Evolutionary conservation across 2,329 filamentous ascomycete species (phyloP), one percentile per base, ranked within the genome.

Genomic region (Colletotrichum spinosum): DNA sequence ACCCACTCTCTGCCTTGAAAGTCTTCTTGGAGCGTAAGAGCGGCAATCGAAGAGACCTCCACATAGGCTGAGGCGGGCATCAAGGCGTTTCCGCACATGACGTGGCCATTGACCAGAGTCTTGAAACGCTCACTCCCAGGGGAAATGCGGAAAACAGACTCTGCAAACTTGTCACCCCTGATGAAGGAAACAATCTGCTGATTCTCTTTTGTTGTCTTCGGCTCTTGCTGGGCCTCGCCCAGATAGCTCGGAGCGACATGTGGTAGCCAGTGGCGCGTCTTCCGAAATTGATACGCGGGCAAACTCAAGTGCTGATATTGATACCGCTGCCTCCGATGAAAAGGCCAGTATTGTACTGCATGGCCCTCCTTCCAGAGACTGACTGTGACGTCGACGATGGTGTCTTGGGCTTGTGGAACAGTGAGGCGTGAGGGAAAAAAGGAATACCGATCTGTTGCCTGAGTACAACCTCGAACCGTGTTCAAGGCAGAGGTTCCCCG

Each of bases 241-340:
- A 17, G 17, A 17, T 17, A 17, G 17, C 17, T 17, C 17, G 17
- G 17, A 17, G 17, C 17, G 17, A 46, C 57, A 2, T 63, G 55
- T 2, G 70, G 65, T 13, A 72, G 64, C 73, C 74, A 76, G 51
- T 74, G 70, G 0, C 60, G 54, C 5, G 64, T 69, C 53, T 73
- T 71, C 11, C 72, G 70, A 42, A 76, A 77, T 37, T 75, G 73
- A 17, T 75, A 74, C 0, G 69, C 65, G 4, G 75, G 74, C n/a
- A 76, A 56, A 17, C 65, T 65, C 4, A 73, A 33, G 3, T 12
- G 17, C 9, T 4, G 8, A 12, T 67, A 73, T 6, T 65, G 38
- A 4, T 13, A 2, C 25, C 55, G 51, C 33, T 71, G 68, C 15
- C 8, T 12, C 8, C 54, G 58, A 34, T 75, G 70, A 42, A 72